These are phyloP conservation scores for Cercospora sp. DNA, from an alignment of 2,329 filamentous ascomycete genomes.

Conservation along the genomic window DNA sequence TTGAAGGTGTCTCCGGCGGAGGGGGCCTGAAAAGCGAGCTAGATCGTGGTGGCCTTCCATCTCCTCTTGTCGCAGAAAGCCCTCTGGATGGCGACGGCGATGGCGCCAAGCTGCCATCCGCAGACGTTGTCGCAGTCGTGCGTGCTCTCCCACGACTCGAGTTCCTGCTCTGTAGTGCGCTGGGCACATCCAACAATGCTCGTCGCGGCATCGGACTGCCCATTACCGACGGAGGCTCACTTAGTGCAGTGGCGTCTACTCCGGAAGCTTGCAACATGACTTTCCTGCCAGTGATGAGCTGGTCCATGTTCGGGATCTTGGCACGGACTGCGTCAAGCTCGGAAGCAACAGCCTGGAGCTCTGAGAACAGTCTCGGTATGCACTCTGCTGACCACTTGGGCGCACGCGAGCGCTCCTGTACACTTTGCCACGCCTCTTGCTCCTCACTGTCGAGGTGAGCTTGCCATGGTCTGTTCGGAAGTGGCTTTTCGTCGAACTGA, in stretches of 20 bases:
- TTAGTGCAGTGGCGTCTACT: constrained; percentile 37
- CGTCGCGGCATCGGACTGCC: constrained; percentile 21
- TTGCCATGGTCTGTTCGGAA: constrained; percentile 40
- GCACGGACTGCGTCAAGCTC: constrained; percentile 48
- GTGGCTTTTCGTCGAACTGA: constrained; percentile 38
- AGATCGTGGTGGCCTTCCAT: constrained; percentile 2
- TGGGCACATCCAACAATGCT: constrained; percentile 19
- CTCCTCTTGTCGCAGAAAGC: constrained; percentile 16
- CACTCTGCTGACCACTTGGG: constrained; percentile 40
- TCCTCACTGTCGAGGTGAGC: constrained; percentile 40
- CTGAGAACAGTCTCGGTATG: constrained; percentile 45
- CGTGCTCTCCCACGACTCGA: constrained; percentile 24
- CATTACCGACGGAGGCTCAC: constrained; percentile 28
- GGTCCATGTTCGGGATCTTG: constrained; percentile 50
- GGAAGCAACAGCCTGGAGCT: constrained; percentile 43
- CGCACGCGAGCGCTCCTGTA: constrained; percentile 38
- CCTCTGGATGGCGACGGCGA: constrained; percentile 15
- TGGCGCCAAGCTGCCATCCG: constrained; percentile 10
- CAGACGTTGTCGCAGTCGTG: constrained; percentile 24
- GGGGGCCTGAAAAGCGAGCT: constrained; percentile 37
- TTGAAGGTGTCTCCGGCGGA: constrained; percentile 39
- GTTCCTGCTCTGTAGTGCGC: constrained; percentile 20
- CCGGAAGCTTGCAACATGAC: constrained; percentile 51
- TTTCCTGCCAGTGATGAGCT: constrained; percentile 51
- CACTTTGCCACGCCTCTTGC: constrained; percentile 24